Conservation (phyloP, 805 yeast species). For the Candida krabiensis region DNA sequence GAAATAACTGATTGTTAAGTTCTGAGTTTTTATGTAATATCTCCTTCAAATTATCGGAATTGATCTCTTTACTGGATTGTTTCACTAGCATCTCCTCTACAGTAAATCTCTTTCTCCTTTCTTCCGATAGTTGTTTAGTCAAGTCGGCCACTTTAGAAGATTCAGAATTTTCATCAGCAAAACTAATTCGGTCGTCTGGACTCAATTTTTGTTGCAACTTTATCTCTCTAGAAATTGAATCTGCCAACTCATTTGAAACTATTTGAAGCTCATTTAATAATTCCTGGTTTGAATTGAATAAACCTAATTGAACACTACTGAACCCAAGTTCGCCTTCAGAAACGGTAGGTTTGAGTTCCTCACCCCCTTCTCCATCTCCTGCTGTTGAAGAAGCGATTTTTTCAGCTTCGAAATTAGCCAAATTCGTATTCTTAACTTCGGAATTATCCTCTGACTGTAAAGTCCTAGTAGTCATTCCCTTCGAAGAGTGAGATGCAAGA, state of each 20-base stretch:
- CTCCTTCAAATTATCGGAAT: constrained; percentile 50
- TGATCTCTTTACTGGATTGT: constrained; percentile 40
- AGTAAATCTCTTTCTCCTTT: constrained; percentile 62
- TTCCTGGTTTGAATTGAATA: constrained; percentile 58
- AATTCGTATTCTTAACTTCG: no score
- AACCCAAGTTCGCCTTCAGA: constrained; percentile 25
- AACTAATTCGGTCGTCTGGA: constrained; percentile 14
- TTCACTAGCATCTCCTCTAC: constrained; percentile 70
- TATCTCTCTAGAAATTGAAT: constrained; percentile 70
- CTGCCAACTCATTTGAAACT: constrained; percentile 71
- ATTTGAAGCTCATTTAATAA: constrained; percentile 63
- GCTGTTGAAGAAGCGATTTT: no score
- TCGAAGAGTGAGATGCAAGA: no score
- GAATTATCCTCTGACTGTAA: no score
- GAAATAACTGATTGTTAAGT: constrained; percentile 45
- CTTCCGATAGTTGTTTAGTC: constrained; percentile 59
- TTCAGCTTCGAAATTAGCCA: no score
- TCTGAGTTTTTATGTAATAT: constrained; percentile 57
- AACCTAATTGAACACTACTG: constrained; percentile 60
- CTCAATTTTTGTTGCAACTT: constrained; percentile 47
- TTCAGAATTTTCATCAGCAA: constrained; percentile 36
- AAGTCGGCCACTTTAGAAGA: constrained; percentile 49
- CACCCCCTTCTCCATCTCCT: background rate
- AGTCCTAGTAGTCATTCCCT: no score
- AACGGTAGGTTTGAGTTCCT: constrained; percentile 1